Base-by-base conservation (phyloP, 1,284 basidiomycete species). In the Coniferiporia sulphurascens region DNA sequence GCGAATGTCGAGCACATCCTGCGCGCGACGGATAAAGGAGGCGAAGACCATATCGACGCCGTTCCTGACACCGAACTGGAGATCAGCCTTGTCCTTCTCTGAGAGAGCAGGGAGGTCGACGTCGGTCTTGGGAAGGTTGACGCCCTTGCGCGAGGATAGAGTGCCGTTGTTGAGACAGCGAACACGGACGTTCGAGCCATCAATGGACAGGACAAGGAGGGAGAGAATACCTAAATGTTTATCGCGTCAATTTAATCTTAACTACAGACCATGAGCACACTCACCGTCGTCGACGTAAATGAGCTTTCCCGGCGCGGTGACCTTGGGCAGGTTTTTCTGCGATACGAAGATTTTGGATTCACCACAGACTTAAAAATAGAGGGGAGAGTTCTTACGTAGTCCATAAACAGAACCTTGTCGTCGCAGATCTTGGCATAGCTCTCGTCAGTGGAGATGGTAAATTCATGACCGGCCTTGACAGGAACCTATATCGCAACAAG, bases 1-100 rank as follows among this genome's bases (percentile, higher is more conserved):
- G 65, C 93, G 89, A 71, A 98, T 98, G 70, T 96, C 91, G 64
- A 79, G 82, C 70, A 98, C 94, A 72, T 98, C 95, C 68, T 96
- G 82, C 46, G 85, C 95, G 59, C 89, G 86, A 65, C 95, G 93
- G 74, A 98, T 98, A 73, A 98, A 98, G 1, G 95, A 98, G 15
- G 95, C 95, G 71, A 98, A 98, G 71, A 98, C 77, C 94, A 99
- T 99, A 81, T 99, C 97, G 66, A 99, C 94, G 64, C 89, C 87
- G 75, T 99, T 98, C 81, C 89, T 91, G 72, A 98, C 96, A 76
- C 97, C 97, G 66, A 99, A 99, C 65, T 82, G 75, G 61, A 99
- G 78, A 74, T 99, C 97, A 65, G 87, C 84, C 80, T 95, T 96
- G 82, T 99, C 97, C 84, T 99, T 99, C 62, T 95, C 93, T 60